Evolutionary conservation across 495 filamentous ascomycete genomes (phyloP), one percentile per base, ranked within the genome.

Genomic region (Neurospora sp.): DNA sequence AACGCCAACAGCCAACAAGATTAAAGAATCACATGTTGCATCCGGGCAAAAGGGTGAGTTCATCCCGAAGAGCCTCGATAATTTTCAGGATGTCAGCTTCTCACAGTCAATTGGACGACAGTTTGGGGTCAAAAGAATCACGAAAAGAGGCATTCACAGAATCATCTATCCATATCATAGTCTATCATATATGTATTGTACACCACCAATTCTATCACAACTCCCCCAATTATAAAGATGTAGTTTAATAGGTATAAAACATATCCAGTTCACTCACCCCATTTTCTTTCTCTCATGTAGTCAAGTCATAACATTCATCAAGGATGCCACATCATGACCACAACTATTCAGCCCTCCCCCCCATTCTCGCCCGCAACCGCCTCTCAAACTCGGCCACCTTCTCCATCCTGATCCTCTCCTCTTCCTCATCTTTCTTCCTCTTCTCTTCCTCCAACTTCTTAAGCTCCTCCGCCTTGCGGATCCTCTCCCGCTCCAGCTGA

Each of bases 401-500:
- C 73, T 82, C 84, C 35, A 72, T 27, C 69, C 73, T 35, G 0
- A 14, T 12, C 14, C 10, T 80, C 40, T 85, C 78, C 75, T 82
- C 79, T 39, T 79, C 82, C 10, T 73, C 38, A 4, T 81, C 76
- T 82, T 86, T 84, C 74, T 87, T 85, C 79, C 87, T 86, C 74
- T 87, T 85, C 44, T 85, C 86, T 76, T 87, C 84, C 72, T 85
- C 77, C 76, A 86, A 86, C 73, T 87, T 83, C 70, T 83, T 80
- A 71, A 80, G 81, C 84, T 94, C 92, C 74, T 83, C 86, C 73
- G 84, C 84, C 81, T 90, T 91, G 72, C 94, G 86, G 39, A 83
- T 84, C 46, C 85, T 81, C 84, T 98, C 95, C 66, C 88, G 84
- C 82, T 90, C 85, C n/a, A 97, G 83, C 85, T 99, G 96, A 79